Conservation (phyloP, 2,329 filamentous ascomycete species). For the Arachnomyces sp. region DNA sequence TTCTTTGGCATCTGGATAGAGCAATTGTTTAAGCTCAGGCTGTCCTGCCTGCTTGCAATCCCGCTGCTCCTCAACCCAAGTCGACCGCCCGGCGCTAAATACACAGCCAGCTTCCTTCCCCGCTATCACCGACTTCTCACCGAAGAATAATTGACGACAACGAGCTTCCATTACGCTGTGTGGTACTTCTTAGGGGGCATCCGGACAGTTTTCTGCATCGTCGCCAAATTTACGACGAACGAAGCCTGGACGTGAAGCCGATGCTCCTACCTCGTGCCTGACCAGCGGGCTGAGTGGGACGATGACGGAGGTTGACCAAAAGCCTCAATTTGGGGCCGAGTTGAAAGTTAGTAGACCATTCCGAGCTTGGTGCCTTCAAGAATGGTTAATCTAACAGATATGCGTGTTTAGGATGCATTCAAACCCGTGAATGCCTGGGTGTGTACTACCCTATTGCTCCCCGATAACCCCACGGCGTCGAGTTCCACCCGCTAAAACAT, state of each 20-base stretch:
- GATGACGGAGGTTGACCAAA: constrained; percentile 76
- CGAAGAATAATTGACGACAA: too few relatives aligned
- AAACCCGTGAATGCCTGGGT: constrained; percentile 89
- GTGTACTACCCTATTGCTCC: constrained; percentile 20
- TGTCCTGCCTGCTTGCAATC: too few relatives aligned
- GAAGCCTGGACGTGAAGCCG: neutral
- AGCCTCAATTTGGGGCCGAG: constrained; percentile 84
- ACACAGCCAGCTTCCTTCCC: neutral
- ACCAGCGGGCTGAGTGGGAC: constrained; percentile 13
- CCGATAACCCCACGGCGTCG: neutral
- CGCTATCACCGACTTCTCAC: neutral
- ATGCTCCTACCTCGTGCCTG: neutral
- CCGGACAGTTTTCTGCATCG: too few relatives aligned
- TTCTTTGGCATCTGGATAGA: too few relatives aligned
- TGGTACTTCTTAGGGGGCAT: too few relatives aligned
- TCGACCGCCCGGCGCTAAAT: neutral
- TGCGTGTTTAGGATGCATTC: constrained; percentile 72
- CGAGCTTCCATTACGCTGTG: too few relatives aligned
- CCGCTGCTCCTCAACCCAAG: neutral
- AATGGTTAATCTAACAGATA: too few relatives aligned
- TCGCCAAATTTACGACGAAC: too few relatives aligned
- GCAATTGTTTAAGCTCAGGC: too few relatives aligned
- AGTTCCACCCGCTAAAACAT: neutral
- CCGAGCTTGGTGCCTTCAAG: neutral
- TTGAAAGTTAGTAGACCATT: constrained; percentile 60